These are phyloP conservation scores for Aspergillus diversus DNA, from an alignment of 495 filamentous ascomycete species.

Conservation along the genomic window DNA sequence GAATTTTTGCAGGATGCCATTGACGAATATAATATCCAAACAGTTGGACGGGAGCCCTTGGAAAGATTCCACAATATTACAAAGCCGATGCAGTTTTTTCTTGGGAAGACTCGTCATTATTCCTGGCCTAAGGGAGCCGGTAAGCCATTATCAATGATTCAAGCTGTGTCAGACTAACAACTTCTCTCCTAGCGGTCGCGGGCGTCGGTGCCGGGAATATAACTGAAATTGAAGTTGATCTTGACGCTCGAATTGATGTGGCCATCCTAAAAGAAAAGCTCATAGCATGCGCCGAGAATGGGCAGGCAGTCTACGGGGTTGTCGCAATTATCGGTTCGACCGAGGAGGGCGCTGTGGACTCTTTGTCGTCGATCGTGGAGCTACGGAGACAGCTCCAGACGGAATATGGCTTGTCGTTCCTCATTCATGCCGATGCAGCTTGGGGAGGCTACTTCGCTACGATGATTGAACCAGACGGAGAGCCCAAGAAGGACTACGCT, in stretches of 20 bases:
- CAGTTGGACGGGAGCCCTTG: conserved; percentile 36
- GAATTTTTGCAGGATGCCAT: conserved; percentile 36
- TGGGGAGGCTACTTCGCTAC: conserved; percentile 57
- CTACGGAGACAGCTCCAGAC: conserved; percentile 42
- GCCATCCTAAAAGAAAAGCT: conserved; percentile 34
- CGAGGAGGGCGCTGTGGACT: conserved; percentile 47
- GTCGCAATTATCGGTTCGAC: conserved; percentile 38
- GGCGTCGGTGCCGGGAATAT: conserved; percentile 48
- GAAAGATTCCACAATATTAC: conserved; percentile 32
- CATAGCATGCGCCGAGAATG: conserved; percentile 27
- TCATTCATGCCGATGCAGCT: conserved; percentile 49
- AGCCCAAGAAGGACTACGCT: neutral
- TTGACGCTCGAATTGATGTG: conserved; percentile 41
- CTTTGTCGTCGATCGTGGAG: conserved; percentile 38
- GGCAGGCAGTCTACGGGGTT: conserved; percentile 35
- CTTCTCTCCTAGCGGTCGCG: conserved; percentile 24
- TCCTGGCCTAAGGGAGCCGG: conserved; percentile 53
- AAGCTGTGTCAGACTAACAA: neutral
- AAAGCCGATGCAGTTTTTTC: conserved; percentile 37
- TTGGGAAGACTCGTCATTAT: conserved; percentile 46
- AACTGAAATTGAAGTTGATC: conserved; percentile 40
- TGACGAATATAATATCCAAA: conserved; percentile 44
- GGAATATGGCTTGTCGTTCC: conserved; percentile 42
- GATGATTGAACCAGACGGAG: conserved; percentile 31
- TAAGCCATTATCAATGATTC: conserved; percentile 20